These are phyloP conservation scores for Coemansia sp. DNA, from an alignment of 192 early-diverging fungal genomes.

Conservation along the genomic window DNA sequence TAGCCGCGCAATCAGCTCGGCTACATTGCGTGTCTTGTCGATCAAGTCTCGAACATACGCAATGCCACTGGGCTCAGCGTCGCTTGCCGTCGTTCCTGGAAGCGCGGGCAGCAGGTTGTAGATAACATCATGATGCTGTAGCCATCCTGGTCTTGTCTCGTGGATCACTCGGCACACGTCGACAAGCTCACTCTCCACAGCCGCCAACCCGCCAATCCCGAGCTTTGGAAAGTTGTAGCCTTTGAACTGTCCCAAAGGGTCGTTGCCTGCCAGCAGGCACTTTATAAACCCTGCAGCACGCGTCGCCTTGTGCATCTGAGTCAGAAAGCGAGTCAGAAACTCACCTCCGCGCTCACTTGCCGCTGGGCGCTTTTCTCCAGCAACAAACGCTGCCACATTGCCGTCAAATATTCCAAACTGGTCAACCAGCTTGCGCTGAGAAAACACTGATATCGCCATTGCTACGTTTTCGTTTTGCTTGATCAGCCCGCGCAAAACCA, in stretches of 20 bases:
- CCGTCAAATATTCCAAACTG: constrained; percentile 48
- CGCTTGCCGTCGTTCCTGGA: constrained; percentile 7
- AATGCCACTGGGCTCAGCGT: constrained; percentile 16
- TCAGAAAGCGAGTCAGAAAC: constrained; percentile 21
- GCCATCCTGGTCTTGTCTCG: constrained; percentile 15
- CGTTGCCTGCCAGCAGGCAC: constrained; percentile 38
- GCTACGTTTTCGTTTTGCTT: constrained; percentile 10
- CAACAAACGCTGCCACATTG: constrained; percentile 26
- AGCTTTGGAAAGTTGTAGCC: constrained; percentile 46
- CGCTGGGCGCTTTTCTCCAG: constrained; percentile 12
- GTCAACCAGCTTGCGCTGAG: constrained; percentile 21
- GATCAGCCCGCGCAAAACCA: constrained; percentile 18
- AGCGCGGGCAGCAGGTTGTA: constrained; percentile 40
- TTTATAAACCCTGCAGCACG: constrained; percentile 34
- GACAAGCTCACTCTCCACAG: constrained; percentile 26
- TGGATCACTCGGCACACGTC: constrained; percentile 21
- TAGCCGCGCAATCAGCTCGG: constrained; percentile 21
- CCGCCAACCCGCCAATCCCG: constrained; percentile 15
- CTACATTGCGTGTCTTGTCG: constrained; percentile 6
- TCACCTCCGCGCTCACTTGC: constrained; percentile 15
- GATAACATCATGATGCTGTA: constrained; percentile 27
- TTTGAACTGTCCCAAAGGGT: constrained; percentile 27
- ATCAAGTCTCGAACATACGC: constrained; percentile 19
- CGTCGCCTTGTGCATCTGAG: constrained; percentile 19
- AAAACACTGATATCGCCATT: constrained; percentile 12